phyloP scores from a whole-genome alignment of 768 basidiomycete genomes.

The Suillus paluster region DNA sequence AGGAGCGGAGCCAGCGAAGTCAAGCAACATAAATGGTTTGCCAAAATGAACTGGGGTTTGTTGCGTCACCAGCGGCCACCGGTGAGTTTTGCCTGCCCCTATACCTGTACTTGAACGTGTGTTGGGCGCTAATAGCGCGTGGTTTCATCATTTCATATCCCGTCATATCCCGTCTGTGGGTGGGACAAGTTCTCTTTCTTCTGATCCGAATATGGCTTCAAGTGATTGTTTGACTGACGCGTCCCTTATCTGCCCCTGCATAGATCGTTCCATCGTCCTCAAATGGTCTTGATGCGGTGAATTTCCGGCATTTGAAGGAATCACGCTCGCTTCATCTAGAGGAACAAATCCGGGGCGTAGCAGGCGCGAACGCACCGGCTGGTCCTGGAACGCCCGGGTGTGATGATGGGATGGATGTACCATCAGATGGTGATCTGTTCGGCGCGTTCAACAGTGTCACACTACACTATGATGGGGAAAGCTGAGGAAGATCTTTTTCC shows the following conservation, averaged over 20 bases:
- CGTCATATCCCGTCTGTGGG: no score
- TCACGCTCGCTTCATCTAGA: conserved; percentile 91
- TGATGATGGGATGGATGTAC: conserved; percentile 49
- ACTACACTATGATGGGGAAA: conserved; percentile 79
- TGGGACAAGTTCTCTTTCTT: conserved; percentile 6
- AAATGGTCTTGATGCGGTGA: conserved; percentile 81
- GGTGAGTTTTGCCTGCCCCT: conserved; percentile 50
- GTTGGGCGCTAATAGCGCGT: conserved; percentile 5
- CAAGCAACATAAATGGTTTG: conserved; percentile 99
- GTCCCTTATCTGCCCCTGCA: conserved; percentile 27
- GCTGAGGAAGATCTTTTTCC: conserved; percentile 21
- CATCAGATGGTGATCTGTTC: conserved; percentile 70
- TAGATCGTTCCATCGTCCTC: conserved; percentile 81
- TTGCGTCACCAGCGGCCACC: conserved; percentile 92
- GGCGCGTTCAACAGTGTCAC: conserved; percentile 91
- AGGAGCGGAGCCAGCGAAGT: conserved; percentile 97
- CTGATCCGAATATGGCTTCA: conserved; percentile 13
- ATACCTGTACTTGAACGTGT: not conserved
- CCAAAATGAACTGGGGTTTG: conserved; percentile 95
- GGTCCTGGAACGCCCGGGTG: conserved; percentile 44
- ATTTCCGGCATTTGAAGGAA: conserved; percentile 91
- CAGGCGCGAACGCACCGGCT: conserved; percentile 32
- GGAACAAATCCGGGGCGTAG: conserved; percentile 51
- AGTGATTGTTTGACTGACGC: conserved; percentile 21
- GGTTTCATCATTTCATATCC: not conserved